Evolutionary conservation across 2,329 filamentous ascomycete species (phyloP).

Genomic region (Mycosphaerella arachidis): DNA sequence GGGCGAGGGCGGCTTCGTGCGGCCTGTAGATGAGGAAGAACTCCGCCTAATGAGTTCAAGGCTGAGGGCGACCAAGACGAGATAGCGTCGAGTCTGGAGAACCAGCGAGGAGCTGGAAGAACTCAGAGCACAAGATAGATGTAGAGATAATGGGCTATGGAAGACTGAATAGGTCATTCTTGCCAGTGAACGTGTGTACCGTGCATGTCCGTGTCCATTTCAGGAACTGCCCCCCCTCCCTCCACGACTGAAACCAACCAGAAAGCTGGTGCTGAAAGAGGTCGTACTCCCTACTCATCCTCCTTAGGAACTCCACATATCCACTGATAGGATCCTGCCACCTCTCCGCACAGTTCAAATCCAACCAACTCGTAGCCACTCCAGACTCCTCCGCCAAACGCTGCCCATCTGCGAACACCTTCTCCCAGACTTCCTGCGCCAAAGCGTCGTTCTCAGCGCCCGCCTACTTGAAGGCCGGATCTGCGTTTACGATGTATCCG

Average conservation of each 20-base stretch:
- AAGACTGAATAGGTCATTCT: neutral
- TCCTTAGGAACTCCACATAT: constrained; percentile 22
- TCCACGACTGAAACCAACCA: neutral
- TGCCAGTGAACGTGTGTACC: too few species aligned
- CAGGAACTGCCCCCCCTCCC: neutral
- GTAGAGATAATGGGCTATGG: neutral
- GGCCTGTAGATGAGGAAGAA: constrained; percentile 17
- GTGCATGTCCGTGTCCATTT: neutral
- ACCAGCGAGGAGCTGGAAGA: neutral
- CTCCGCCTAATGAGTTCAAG: constrained; percentile 17
- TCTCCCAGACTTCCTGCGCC: neutral
- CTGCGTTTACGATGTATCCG: too few species aligned
- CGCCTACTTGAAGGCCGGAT: too few species aligned
- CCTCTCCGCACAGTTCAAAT: constrained; percentile 31
- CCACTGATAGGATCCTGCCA: constrained; percentile 30
- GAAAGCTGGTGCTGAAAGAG: neutral
- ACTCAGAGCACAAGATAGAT: neutral
- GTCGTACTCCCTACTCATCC: constrained; percentile 20
- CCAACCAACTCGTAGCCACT: constrained; percentile 6
- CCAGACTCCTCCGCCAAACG: neutral
- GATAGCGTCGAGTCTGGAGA: constrained; percentile 1
- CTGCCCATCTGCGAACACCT: neutral
- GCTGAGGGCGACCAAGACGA: constrained; percentile 7
- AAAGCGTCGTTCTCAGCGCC: neutral
- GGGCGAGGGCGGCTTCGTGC: constrained; percentile 17